Base-by-base conservation (phyloP, 2,329 filamentous ascomycete genomes). In the Talaromyces sp. region DNA sequence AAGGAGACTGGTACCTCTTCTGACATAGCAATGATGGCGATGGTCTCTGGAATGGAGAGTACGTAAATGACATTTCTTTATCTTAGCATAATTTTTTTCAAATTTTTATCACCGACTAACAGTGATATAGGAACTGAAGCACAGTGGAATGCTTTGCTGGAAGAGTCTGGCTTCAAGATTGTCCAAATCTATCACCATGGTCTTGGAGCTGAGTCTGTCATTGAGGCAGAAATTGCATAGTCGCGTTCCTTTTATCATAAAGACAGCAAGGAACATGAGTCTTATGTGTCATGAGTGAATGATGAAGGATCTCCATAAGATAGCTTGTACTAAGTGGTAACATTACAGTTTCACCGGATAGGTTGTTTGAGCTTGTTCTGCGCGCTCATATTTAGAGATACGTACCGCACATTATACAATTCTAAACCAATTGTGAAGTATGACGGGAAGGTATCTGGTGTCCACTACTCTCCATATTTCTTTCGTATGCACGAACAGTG, bases 1-100 rank as follows among this genome's bases (percentile, higher is more conserved):
- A 80, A 76, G 73, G 72, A 79, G 4, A 78, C 75, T 6, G 60
- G 60, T 4, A 80, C 81, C 7, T 54, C 58, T 35, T 41, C 54
- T 54, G 64, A 65, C 45, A 57, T 65, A 16, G 37, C 39, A 16
- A 65, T 65, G 63, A 65, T 65, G 63, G 58, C 58, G 6, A 62
- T 62, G 48, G 60, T 37, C 39, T 54, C 60, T 45, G 60, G 60
- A 22, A 62, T 62, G 60, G 60, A 62, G 52, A 54, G 60, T 56
- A 52, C 10, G 60, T 56, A 43, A n/a, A 50, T 50, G 13, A 33
- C 24, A 57, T 39, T 33, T 31, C 14, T 39, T 37, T 22, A 22
- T 22, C 22, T 22, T 2, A 22, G 22, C 22, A 22, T 19, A 19
- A 19, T 19, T 19, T 19, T 19, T 19, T 19, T 19, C 19, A 1